Base-by-base conservation (phyloP, 306 rosid genomes). In the Prunus mira region DNA sequence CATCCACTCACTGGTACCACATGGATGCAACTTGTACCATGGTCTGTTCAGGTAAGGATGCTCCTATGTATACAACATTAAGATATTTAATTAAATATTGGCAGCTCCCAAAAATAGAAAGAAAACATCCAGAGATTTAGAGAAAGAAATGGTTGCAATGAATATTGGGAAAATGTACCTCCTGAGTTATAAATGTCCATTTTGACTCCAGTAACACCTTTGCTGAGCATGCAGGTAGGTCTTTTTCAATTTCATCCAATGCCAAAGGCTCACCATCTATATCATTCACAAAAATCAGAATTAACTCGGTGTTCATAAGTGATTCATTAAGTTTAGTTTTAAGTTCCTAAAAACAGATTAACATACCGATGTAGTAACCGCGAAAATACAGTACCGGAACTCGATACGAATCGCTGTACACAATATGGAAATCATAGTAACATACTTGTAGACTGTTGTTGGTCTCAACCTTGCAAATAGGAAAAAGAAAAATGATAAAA, bases 1-100 rank as follows among this genome's bases (percentile, higher is more conserved):
- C 94, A 93, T 87, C 98, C 97, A 93, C 50, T 88, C 98, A 38
- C 90, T 69, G 1, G 97, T 90, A 38, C 97, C 98, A 71, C 98
- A 91, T 52, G 98, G 95, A 86, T 94, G 98, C 75, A 94, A 76
- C 78, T 91, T 94, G 89, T 46, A 90, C 98, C 97, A 94, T 71
- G 93, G 96, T 76, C 96, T 86, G 41, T 91, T 85, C 83, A 94
- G 77, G 85, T 85, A 79, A 17, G 98, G 98, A 78, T 94, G 96
- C 83, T 94, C 98, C 96, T 91, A 77, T 69, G 82, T 12, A 82
- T 20, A 56, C 63, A 25, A 69, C 68, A 41, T 45, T 7, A 69
- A 41, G 46, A 28, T 12, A 14, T 30, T 62, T 24, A 1, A 41
- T 28, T 18, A 12, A 69, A 25, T 18, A 74, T 11, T 62, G 52